These are phyloP conservation scores for Coemansia sp. DNA, from an alignment of 192 early-diverging fungal genomes.

Conservation along the genomic window DNA sequence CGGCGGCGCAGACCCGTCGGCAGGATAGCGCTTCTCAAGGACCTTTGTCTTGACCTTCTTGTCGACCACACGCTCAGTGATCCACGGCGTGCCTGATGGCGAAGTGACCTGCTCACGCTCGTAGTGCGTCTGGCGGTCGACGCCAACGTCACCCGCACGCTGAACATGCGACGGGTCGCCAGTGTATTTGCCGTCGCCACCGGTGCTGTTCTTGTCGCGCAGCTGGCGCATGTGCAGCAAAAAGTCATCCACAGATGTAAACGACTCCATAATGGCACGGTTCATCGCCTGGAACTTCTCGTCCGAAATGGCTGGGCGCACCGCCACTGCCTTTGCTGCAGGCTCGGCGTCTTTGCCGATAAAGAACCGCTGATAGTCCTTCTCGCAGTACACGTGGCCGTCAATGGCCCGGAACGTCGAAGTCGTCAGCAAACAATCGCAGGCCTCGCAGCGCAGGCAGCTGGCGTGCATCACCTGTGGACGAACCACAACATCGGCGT, in stretches of 20 bases:
- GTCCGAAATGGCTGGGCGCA: constrained; percentile 41
- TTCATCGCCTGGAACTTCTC: constrained; percentile 48
- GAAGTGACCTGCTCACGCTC: constrained; percentile 54
- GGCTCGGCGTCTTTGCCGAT: not conserved
- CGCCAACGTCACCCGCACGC: constrained; percentile 42
- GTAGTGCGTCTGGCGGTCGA: constrained; percentile 54
- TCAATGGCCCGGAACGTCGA: constrained; percentile 53
- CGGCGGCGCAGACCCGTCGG: constrained; percentile 19
- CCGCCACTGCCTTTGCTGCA: constrained; percentile 22
- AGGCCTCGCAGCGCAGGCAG: constrained; percentile 54
- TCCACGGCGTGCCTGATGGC: constrained; percentile 51
- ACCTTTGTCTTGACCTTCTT: constrained; percentile 56
- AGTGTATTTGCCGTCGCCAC: not conserved
- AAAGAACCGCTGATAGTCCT: constrained; percentile 47
- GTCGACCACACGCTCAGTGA: constrained; percentile 54
- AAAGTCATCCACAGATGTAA: constrained; percentile 56
- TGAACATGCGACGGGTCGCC: constrained; percentile 43
- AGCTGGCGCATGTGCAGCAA: constrained; percentile 54
- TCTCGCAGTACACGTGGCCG: constrained; percentile 54
- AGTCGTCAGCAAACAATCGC: constrained; percentile 51
- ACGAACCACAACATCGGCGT: constrained; percentile 44
- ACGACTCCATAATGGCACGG: constrained; percentile 55
- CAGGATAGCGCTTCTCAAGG: constrained; percentile 54
- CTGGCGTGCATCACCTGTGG: constrained; percentile 54
- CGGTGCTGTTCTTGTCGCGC: constrained; percentile 19